Percentiles rank a stretch among this genome's conserved stretches.
Evolutionary conservation across 257 asterid species (phyloP).

Genomic region (Scutellaria minor): DNA sequence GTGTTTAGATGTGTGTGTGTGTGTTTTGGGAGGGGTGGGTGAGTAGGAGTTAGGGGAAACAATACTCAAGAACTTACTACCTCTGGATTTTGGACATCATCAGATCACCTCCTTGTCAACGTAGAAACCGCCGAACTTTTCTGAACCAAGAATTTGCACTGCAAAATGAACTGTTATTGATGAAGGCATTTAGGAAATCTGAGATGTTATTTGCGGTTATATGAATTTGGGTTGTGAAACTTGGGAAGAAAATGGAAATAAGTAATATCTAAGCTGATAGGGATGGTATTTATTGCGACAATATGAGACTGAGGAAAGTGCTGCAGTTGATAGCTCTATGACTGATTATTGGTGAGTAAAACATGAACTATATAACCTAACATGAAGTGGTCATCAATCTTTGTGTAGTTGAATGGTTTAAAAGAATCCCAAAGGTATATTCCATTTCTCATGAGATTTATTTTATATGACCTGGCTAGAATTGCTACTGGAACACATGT

Average conservation of each 20-base stretch:
- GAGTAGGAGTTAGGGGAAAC: not conserved
- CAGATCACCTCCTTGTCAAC: conserved; percentile 41
- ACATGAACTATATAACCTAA: conserved; percentile 36
- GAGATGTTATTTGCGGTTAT: conserved; percentile 13
- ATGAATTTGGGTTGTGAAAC: conserved; percentile 10
- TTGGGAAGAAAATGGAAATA: conserved; percentile 6
- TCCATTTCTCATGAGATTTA: conserved; percentile 41
- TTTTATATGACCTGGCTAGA: conserved; percentile 36
- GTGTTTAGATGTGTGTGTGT: not conserved
- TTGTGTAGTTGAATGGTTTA: conserved; percentile 46
- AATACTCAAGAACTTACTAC: conserved; percentile 27
- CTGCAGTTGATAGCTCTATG: conserved; percentile 30
- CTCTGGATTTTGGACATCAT: conserved; percentile 25
- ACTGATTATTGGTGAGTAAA: conserved; percentile 28
- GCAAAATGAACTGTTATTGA: conserved; percentile 19
- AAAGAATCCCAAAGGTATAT: conserved; percentile 49
- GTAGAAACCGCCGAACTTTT: conserved; percentile 54
- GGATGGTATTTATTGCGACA: conserved; percentile 28
- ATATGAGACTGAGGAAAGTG: conserved; percentile 24
- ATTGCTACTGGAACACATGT: conserved; percentile 31
- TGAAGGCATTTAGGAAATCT: not conserved
- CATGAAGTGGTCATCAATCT: conserved; percentile 36
- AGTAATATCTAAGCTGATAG: conserved; percentile 4
- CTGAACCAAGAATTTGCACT: conserved; percentile 33
- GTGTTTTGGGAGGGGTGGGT: not conserved